Evolutionary conservation across 805 yeast species (phyloP), one percentile per base, ranked within the genome.

Genomic region (Kodamaea jinghongensis): DNA sequence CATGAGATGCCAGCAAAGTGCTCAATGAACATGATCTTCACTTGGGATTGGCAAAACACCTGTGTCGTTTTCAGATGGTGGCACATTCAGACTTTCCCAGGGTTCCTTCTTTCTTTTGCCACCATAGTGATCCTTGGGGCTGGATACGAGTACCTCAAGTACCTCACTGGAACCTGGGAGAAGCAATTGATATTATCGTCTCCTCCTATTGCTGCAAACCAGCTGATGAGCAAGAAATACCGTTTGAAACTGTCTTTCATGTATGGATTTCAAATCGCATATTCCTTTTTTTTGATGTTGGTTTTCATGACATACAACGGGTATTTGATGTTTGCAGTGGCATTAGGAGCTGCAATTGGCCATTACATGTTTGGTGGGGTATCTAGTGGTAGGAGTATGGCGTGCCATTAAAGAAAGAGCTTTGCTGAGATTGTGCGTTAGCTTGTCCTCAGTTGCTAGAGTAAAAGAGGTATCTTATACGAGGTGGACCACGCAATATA

Each of bases 301-400:
- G 76, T 87, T 0, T 86, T 86, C 50, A 86, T 86, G 96, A 84
- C 91, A 4, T 86, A 83, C 58, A 86, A 86, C 55, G 86, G 91
- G 9, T 86, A 90, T 90, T 73, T 81, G 25, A 85, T 86, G 93
- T 34, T 78, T 6, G 79, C 91, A 3, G 85, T 84, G 7, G 79
- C 78, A 1, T 47, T 71, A 2, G 95, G 95, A 2, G 93, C 93
- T 2, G 72, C 70, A n/a, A 15, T 76, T 17, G 95, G 95, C 1
- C 73, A 80, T 54, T 79, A 71, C 50, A 26, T 76, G 8, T 86
- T 87, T 83, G 76, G 76, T 6, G 34, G 36, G 1, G 52, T 44
- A 10, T 33, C 27, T 3, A 54, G 47, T 5, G 32, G 41, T 15
- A 45, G 58, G 31, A 25, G 55, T 22, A 42, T 66, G 56, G 58